Conservation (phyloP, 768 basidiomycete genomes). For the Lactarius deliciosus region DNA sequence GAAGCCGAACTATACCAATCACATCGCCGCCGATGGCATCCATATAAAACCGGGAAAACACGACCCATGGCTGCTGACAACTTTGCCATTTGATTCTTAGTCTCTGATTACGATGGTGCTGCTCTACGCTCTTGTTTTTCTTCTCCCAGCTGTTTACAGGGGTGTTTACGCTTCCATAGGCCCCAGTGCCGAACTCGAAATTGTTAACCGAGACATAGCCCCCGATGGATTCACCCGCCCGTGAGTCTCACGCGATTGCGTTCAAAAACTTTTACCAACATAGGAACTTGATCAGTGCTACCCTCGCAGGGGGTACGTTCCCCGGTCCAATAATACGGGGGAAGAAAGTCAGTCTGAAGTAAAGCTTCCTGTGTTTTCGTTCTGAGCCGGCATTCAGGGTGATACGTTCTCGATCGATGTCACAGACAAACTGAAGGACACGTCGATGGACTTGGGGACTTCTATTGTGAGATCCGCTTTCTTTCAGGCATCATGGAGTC, state of each 20-base stretch:
- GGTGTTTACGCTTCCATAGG: slow-evolving; percentile 27
- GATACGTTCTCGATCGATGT: slow-evolving; percentile 15
- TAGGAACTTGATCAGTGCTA: slow-evolving; percentile 1
- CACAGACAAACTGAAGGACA: slow-evolving; percentile 7
- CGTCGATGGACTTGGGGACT: slow-evolving; percentile 7
- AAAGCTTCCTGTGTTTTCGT: neutral
- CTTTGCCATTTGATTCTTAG: neutral
- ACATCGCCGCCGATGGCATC: neutral
- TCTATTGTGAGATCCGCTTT: slow-evolving; percentile 8
- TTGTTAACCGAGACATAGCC: slow-evolving; percentile 26
- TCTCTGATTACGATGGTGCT: neutral
- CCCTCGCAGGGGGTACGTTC: slow-evolving; percentile 10
- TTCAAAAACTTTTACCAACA: neutral
- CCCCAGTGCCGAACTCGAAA: slow-evolving; percentile 28
- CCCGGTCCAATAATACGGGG: slow-evolving; percentile 21
- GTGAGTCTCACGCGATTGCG: neutral
- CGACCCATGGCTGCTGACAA: neutral
- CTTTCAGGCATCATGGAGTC: neutral
- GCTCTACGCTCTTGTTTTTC: slow-evolving; percentile 2
- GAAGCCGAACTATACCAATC: neutral
- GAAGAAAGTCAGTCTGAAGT: neutral
- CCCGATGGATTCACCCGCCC: slow-evolving; percentile 34
- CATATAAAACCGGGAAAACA: neutral
- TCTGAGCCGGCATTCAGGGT: slow-evolving; percentile 1
- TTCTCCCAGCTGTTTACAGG: slow-evolving; percentile 14